phyloP scores from a whole-genome alignment of 768 basidiomycete genomes.

The Neoboletus brunneissimus region DNA sequence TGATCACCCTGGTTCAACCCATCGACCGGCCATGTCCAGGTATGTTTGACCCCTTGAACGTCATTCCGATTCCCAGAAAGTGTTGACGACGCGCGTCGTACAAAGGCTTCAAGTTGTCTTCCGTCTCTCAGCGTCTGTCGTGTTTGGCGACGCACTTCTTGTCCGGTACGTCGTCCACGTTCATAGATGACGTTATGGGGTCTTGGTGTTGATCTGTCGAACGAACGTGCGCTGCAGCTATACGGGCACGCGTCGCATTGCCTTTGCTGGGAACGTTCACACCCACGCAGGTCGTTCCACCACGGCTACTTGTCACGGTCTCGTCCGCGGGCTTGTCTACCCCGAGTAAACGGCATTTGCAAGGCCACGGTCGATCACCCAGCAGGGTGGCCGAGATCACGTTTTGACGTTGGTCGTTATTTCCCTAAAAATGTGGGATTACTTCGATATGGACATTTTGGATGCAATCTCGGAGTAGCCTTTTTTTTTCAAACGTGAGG shows the following conservation, averaged over 20 bases:
- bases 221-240: neutral
- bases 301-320: neutral
- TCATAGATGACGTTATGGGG: neutral
- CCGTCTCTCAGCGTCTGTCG: neutral
- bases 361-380: slow-evolving; percentile 7
- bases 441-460: neutral
- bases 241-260: neutral
- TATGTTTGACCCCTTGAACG: neutral
- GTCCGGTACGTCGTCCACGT: slow-evolving; percentile 1
- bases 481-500: too few relatives aligned
- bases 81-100: too few relatives aligned
- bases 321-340: neutral
- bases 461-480: neutral
- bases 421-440: neutral
- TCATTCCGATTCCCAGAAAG: neutral
- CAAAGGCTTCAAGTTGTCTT: neutral
- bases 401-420: slow-evolving; percentile 1
- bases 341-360: neutral
- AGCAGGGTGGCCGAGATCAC: slow-evolving; percentile 13
- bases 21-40: neutral
- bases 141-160: neutral
- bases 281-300: neutral
- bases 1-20: neutral
- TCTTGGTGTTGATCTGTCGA: neutral
- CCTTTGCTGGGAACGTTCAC: neutral